Evolutionary conservation across 495 filamentous ascomycete genomes (phyloP).

Genomic region (Tetracladium setigerum): DNA sequence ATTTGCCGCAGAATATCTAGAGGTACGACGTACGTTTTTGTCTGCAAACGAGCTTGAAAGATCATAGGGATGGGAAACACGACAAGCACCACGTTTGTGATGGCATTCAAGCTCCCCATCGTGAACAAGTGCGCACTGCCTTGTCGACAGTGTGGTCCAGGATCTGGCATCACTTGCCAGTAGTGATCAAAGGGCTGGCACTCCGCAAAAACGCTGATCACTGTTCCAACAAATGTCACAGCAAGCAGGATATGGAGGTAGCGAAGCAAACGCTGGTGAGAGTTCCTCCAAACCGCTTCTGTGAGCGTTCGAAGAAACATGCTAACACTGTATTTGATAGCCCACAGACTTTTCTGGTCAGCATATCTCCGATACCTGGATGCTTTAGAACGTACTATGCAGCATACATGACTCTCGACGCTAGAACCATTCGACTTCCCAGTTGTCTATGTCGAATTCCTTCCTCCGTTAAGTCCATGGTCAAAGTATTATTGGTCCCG

Average conservation of each 20-base stretch:
- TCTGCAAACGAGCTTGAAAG: constrained; percentile 56
- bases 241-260: constrained; percentile 66
- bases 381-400: constrained; percentile 39
- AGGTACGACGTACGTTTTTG: constrained; percentile 47
- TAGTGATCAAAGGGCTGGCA: constrained; percentile 80
- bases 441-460: constrained; percentile 37
- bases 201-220: constrained; percentile 74
- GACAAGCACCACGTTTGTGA: constrained; percentile 81
- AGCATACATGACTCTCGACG: constrained; percentile 46
- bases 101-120: constrained; percentile 75
- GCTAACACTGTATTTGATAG: constrained; percentile 77
- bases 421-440: constrained; percentile 47
- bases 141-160: constrained; percentile 76
- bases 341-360: constrained; percentile 63
- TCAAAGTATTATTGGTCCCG: constrained; percentile 78
- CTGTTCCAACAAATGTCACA: constrained; percentile 71
- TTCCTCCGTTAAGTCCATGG: constrained; percentile 29
- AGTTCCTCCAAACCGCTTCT: constrained; percentile 40
- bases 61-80: constrained; percentile 85
- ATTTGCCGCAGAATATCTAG: not conserved
- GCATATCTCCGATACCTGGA: not conserved
- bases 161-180: constrained; percentile 89
- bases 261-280: constrained; percentile 56
- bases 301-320: constrained; percentile 75
- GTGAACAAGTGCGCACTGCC: constrained; percentile 78